Evolutionary conservation across 2,329 filamentous ascomycete species (phyloP), one percentile per base, ranked within the genome.

Genomic region (Paraphoma chrysanthemicola): DNA sequence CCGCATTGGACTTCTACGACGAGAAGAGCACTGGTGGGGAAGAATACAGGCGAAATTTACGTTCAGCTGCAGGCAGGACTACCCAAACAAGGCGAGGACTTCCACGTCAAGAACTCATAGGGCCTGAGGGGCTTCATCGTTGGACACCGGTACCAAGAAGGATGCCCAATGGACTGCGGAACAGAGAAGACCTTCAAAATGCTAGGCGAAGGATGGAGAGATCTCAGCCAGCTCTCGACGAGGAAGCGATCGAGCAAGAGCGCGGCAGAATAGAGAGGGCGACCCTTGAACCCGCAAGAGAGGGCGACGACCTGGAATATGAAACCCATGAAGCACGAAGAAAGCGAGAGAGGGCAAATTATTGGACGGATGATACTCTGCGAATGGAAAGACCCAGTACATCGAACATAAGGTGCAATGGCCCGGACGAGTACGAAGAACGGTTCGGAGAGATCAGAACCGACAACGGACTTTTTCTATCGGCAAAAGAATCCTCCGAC

Each of bases 391-490:
- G 44, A 31, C 44, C 44, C 4, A 45, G 28, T 14, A 45, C 44
- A 7, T 45, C 44, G 1, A 14, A 9, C 6, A 8, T 45, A 10
- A 9, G 12, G n/a, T n/a, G 8, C 12, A n/a, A n/a, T n/a, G n/a
- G n/a, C n/a, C n/a, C n/a, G n/a, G n/a, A n/a, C n/a, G n/a, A n/a
- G n/a, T n/a, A n/a, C n/a, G n/a, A n/a, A n/a, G n/a, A n/a, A n/a
- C n/a, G n/a, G n/a, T 48, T 30, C 30, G 5, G 44, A 6, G 23
- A 16, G 2, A 47, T 52, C 1, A 56, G 29, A 14, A 53, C 52
- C 5, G 9, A 8, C 4, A n/a, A 49, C 1, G 57, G 60, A 3
- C 23, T 62, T 4, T 60, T 55, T 28, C 31, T 61, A 4, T 30
- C 57, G 1, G 57, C 60, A 8, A 42, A 43, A 1, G 60, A 63